Evolutionary conservation across 352 stramenopile genomes (phyloP).

Genomic region (Globisporangium cederbergense): DNA sequence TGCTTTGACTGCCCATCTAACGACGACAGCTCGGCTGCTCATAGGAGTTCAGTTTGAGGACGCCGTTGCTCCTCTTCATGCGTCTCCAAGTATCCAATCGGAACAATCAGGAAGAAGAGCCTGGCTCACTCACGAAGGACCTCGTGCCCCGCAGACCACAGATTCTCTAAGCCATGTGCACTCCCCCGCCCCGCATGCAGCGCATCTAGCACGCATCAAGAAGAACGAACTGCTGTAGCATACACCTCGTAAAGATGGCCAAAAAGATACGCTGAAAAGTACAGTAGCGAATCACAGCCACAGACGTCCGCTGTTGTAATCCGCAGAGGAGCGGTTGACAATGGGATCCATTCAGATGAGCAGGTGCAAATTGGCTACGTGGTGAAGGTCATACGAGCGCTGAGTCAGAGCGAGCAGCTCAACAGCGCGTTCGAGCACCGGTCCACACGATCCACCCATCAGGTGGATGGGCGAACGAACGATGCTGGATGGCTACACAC

Average conservation of each 20-base stretch:
- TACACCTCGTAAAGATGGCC: background rate
- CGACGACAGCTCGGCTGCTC: background rate
- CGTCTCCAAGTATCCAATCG: background rate
- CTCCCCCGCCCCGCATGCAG: too few relatives aligned
- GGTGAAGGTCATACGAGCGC: background rate
- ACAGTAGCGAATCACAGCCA: background rate
- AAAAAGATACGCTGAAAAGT: background rate
- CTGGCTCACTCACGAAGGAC: background rate
- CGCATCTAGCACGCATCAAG: too few relatives aligned
- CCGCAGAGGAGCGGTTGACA: slow-evolving; percentile 1
- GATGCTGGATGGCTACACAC: background rate
- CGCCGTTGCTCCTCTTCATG: background rate
- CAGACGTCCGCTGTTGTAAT: background rate
- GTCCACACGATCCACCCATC: background rate
- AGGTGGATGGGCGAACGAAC: background rate
- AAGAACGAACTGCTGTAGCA: too few relatives aligned
- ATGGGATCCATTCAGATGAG: background rate
- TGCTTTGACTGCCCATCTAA: background rate
- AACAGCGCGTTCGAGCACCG: background rate
- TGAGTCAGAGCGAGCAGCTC: background rate
- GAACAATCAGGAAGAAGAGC: background rate
- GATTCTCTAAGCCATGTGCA: background rate
- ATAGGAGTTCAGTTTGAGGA: too few relatives aligned
- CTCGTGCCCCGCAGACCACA: background rate
- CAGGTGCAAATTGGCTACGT: background rate